Base-by-base conservation (phyloP, 1,284 basidiomycete species). In the Blastosporella zonata region DNA sequence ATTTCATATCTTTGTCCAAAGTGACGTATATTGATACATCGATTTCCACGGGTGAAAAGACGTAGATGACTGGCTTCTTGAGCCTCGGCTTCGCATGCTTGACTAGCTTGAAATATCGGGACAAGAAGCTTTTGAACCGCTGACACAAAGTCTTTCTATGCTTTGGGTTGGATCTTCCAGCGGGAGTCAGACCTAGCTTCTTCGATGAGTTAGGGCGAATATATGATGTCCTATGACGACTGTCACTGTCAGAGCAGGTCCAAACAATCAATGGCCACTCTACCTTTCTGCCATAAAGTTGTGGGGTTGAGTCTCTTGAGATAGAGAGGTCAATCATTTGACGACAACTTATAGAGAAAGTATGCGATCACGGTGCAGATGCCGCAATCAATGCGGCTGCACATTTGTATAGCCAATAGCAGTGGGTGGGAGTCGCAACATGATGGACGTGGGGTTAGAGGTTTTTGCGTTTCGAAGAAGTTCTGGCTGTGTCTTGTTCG, bases 31-130 rank as follows among this genome's bases (percentile, higher is more conserved):
- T 55, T 0, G 52, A 49, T 0, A 59, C 58, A 6, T 58, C 55
- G n/a, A 61, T 48, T n/a, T 52, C 45, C 9, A 43, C 22, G 0
- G 63, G 66, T 3, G 62, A 58, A 45, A 59, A 58, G 20, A 69
- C 55, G 42, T 68, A 67, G n/a, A 67, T 66, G 20, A 67, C 62
- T 2, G 67, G 67, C 45, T 68, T 68, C 13, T 57, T 46, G 22
- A 44, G 25, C 12, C 33, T 39, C n/a, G 22, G 42, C 31, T 29
- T 40, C 21, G 25, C 29, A 28, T 52, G 17, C 22, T 35, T 50
- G 20, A 46, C 22, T 13, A 4, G 36, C 29, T 35, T 44, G 10
- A 47, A 49, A 35, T 45, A 9, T 6, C 51, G 37, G 10, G 45
- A 50, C 9, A 53, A 28, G 6, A 48, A 46, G 1, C 6, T 39